A percentile compares a stretch with the other conserved stretches of the same genome.
Conservation (phyloP, 2,329 filamentous ascomycete species). For the Colletotrichum truncatum region DNA sequence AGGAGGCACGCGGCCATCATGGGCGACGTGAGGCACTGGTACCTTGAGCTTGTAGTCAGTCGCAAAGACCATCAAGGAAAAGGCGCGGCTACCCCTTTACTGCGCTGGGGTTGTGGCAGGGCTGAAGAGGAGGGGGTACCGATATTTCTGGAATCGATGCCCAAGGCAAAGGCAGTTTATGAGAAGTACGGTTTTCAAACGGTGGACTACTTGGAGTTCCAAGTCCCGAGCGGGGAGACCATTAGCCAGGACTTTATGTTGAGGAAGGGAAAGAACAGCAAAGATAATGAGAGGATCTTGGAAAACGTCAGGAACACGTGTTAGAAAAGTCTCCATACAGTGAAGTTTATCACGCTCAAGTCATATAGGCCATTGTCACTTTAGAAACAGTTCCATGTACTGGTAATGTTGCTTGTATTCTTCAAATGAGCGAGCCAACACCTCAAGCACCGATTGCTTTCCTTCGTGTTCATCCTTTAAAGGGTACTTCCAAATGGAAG, state of each 20-base stretch:
- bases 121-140: constrained; percentile 51
- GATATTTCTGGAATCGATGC: constrained; percentile 61
- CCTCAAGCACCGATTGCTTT: no score
- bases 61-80: constrained; percentile 52
- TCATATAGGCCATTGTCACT: no score
- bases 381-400: no score
- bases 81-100: constrained; percentile 52
- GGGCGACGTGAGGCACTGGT: constrained; percentile 54
- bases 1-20: constrained; percentile 47
- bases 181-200: constrained; percentile 55
- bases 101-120: constrained; percentile 56
- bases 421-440: no score
- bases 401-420: no score
- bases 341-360: no score
- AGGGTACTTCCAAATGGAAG: no score
- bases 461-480: no score
- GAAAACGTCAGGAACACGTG: not conserved
- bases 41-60: constrained; percentile 57
- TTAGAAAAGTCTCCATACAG: no score
- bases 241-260: constrained; percentile 48
- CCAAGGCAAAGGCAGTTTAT: constrained; percentile 56
- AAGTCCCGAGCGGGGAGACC: constrained; percentile 38
- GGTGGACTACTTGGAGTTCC: constrained; percentile 45
- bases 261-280: constrained; percentile 32
- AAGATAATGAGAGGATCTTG: not conserved